Evolutionary conservation across 2,329 filamentous ascomycete species (phyloP), one percentile per base, ranked within the genome.

Genomic region (Sclerotinia subarctica): DNA sequence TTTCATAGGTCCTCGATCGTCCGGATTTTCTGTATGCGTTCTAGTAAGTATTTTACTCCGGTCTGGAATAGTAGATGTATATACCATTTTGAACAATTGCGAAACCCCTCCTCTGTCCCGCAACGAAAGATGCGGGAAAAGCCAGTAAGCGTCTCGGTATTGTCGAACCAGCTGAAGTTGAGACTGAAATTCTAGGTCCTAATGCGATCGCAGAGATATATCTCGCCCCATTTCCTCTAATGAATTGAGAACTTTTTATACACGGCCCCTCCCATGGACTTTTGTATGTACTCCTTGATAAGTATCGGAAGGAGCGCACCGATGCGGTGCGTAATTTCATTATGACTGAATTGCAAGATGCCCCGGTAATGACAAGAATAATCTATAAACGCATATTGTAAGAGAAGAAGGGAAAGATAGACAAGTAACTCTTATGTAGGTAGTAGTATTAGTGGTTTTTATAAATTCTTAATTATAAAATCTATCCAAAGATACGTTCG

Each of bases 1-100:
- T 72, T 88, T 85, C 76, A 98, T 84, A 2, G 95, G 95, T 0
- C 94, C 94, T 53, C 66, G 69, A 69, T 76, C 73, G 52, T 76
- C 73, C 15, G 57, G 70, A 54, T 77, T 75, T 11, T 69, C 75
- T 76, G 51, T 15, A 35, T 5, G 54, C 53, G 10, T 47, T 62
- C 35, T 72, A 64, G 46, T 26, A 29, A 19, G 29, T 7, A 7
- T 38, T 38, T 5, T 17, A 2, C 1, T 17, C 0, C 38, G 8
- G 6, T 10, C 19, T 11, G n/a, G 11, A 58, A 49, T 15, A 35
- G 2, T 17, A 64, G 66, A 32, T 72, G 3, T 21, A 62, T 68
- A 29, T 72, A 76, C 75, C 72, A 70, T 77, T 74, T 59, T 73
- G 69, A 29, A 76, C 74, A 38, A 73, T 76, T 32, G 74, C 73